phyloP scores from a whole-genome alignment of 495 filamentous ascomycete species.

The Xylaria bambusicola region DNA sequence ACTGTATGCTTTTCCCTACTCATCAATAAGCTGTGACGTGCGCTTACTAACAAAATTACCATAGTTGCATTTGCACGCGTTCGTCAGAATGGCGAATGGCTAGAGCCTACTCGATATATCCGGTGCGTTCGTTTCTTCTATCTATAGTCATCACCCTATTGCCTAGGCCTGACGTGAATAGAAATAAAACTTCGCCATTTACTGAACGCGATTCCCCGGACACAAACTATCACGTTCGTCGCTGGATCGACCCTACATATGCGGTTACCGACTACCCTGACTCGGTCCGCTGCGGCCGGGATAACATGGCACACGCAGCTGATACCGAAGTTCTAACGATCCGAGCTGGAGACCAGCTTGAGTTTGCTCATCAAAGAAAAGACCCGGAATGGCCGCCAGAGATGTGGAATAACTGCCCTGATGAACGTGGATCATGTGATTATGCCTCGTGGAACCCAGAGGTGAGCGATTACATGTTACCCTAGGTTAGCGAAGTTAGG shows the following conservation, averaged over 20 bases:
- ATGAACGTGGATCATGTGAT: neutral
- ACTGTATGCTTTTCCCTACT: neutral
- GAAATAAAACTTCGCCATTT: slow-evolving; percentile 1
- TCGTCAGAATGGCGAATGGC: slow-evolving; percentile 8
- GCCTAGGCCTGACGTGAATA: neutral
- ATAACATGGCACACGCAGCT: slow-evolving; percentile 6
- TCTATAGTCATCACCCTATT: neutral
- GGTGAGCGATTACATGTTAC: neutral
- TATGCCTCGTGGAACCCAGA: neutral
- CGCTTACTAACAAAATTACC: neutral
- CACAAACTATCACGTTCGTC: neutral
- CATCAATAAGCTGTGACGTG: too few species aligned
- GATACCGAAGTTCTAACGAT: slow-evolving; percentile 6
- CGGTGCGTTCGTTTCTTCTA: slow-evolving; percentile 2
- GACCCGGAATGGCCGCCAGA: neutral
- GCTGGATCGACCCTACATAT: slow-evolving; percentile 1
- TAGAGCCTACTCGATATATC: slow-evolving; percentile 1
- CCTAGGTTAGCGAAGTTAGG: too few species aligned
- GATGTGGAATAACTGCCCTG: slow-evolving; percentile 8
- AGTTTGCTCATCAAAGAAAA: neutral
- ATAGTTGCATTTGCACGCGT: slow-evolving; percentile 8
- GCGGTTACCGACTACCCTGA: neutral
- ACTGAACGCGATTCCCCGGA: neutral
- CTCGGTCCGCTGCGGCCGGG: slow-evolving; percentile 3
- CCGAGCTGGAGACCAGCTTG: neutral